Evolutionary conservation across 1,139 yeast species (phyloP).

Genomic region (Pneumocystis carinii): DNA sequence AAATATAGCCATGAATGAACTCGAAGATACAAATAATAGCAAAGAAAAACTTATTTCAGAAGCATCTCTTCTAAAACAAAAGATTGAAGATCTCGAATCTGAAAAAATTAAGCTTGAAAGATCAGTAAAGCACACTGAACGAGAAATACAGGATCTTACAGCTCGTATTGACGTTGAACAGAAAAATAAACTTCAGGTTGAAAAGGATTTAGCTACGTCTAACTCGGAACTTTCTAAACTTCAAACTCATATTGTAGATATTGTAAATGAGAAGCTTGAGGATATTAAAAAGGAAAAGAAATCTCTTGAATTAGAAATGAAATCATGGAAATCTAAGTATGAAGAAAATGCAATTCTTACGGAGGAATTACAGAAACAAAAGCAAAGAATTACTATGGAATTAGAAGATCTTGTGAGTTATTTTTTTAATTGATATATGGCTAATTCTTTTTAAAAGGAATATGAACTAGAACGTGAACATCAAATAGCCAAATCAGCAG

Average conservation of each 20-base stretch:
- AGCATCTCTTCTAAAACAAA: background rate
- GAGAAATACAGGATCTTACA: background rate
- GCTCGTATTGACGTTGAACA: background rate
- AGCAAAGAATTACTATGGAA: background rate
- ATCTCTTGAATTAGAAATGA: slow-evolving; percentile 2
- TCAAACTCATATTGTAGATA: background rate
- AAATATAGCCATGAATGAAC: background rate
- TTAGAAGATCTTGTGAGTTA: background rate
- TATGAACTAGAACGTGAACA: slow-evolving; percentile 1
- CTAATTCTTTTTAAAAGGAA: background rate
- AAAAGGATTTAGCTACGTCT: slow-evolving; percentile 7
- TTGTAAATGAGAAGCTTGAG: slow-evolving; percentile 5
- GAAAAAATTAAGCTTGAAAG: background rate
- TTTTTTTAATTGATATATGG: background rate
- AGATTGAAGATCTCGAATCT: slow-evolving; percentile 3
- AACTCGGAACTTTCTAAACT: slow-evolving; percentile 7
- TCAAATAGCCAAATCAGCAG: background rate
- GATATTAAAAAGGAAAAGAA: slow-evolving; percentile 2
- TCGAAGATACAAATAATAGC: background rate
- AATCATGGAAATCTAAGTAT: slow-evolving; percentile 1
- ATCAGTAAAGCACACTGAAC: background rate
- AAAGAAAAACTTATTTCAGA: slow-evolving; percentile 1
- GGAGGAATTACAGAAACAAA: background rate
- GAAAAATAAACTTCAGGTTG: slow-evolving; percentile 4
- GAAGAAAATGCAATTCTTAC: background rate